Evolutionary conservation across 2,329 filamentous ascomycete species (phyloP).

Genomic region (Hypoxylon sp.): DNA sequence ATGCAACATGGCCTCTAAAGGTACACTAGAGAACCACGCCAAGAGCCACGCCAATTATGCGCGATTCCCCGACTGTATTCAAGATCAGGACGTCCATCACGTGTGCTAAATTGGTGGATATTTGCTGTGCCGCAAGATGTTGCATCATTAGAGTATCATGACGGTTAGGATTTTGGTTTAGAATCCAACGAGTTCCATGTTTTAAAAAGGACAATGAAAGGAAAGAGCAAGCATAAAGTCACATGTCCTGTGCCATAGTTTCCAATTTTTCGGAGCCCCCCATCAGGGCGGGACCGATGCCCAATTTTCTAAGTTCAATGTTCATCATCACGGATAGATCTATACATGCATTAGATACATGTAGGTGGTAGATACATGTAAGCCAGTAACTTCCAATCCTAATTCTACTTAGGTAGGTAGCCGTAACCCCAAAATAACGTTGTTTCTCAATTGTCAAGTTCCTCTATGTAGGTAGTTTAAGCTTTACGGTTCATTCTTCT

Average conservation of each 20-base stretch:
- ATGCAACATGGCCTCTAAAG: slow-evolving; percentile 36
- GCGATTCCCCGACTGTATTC: neutral
- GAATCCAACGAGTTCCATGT: slow-evolving; percentile 27
- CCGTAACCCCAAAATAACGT: too few relatives aligned
- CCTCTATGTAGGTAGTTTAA: too few relatives aligned
- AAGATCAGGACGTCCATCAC: slow-evolving; percentile 13
- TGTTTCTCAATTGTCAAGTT: too few relatives aligned
- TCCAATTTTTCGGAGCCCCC: neutral
- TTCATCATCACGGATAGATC: too few relatives aligned
- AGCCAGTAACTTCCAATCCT: too few relatives aligned
- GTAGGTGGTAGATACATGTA: too few relatives aligned
- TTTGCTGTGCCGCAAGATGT: slow-evolving; percentile 40
- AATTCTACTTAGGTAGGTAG: too few relatives aligned
- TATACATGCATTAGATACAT: too few relatives aligned
- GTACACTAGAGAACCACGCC: too few relatives aligned
- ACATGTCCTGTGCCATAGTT: slow-evolving; percentile 15
- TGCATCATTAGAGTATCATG: slow-evolving; percentile 43
- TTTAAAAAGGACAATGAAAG: slow-evolving; percentile 15
- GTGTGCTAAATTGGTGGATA: slow-evolving; percentile 16
- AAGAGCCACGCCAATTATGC: slow-evolving; percentile 6
- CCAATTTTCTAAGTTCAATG: too few relatives aligned
- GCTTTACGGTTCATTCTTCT: too few relatives aligned
- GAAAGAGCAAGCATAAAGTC: slow-evolving; percentile 6
- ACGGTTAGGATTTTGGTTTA: slow-evolving; percentile 34
- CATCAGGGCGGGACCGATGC: neutral